Base-by-base conservation (phyloP, 164 flowering plant genomes). In the Berberis vulgaris region DNA sequence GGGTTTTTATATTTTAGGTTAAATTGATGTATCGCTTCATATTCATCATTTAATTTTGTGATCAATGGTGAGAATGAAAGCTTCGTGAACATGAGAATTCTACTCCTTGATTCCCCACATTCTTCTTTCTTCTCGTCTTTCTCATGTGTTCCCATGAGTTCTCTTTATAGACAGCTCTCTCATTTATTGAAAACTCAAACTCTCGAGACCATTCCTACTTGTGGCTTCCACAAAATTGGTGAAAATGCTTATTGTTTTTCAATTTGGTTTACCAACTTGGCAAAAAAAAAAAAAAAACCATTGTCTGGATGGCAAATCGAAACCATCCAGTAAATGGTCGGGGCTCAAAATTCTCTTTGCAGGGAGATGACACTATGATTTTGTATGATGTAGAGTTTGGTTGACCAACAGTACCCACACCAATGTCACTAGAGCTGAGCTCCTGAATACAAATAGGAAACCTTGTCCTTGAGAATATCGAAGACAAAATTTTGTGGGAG, bases 191-290 rank as follows among this genome's bases (percentile, higher is more conserved):
- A 57, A 44, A 64, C 8, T 54, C 65, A 41, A 68, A 61, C 63
- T 1, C 57, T 45, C 66, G 69, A 38, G 66, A 73, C 11, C 53
- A 46, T 2, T 49, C 76, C 42, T 73, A 46, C 68, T 2, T 52
- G 42, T 60, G 73, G 75, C 6, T 72, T 72, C 42, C 49, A 68
- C 55, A 2, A 43, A 59, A 72, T 72, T 46, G 75, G 75, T 52
- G 45, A 1, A 45, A 64, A 72, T 10, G 68, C 71, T 41, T 69
- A 46, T 12, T 66, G 68, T 41, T 70, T 66, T 46, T 45, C 73
- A 44, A 60, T 73, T 44, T 73, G 73, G 70, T 67, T 26, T 26
- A 26, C 26, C 26, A 26, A 26, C 26, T 26, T 26, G 0, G 26
- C 26, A 0, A 26, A 26, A 44, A 70, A 3, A 47, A 41, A 2